phyloP scores from a whole-genome alignment of 805 yeast genomes.

The Zygosaccharomyces bisporus region DNA sequence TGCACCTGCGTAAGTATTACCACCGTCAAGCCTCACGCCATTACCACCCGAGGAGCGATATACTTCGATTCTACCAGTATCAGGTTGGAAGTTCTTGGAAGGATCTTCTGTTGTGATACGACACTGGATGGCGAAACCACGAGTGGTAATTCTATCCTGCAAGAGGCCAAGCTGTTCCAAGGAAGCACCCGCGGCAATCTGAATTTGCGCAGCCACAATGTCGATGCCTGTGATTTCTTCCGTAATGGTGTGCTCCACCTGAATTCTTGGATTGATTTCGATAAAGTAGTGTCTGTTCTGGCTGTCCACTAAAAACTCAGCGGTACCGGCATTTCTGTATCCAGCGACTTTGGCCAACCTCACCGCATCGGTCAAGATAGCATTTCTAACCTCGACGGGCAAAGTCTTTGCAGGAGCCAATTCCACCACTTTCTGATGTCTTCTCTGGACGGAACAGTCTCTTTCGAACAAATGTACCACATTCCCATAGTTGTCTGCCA shows the following conservation, averaged over 20 bases:
- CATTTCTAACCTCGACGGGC: constrained; percentile 79
- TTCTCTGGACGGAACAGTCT: constrained; percentile 99
- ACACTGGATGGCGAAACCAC: constrained; percentile 98
- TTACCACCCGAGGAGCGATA: constrained; percentile 99
- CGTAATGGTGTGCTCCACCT: constrained; percentile 97
- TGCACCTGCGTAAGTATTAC: constrained; percentile 96
- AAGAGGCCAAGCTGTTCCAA: constrained; percentile 85
- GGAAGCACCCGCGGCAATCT: constrained; percentile 97
- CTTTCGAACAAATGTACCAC: constrained; percentile 95
- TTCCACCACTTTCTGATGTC: constrained; percentile 98
- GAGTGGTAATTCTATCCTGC: constrained; percentile 90
- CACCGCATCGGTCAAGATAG: constrained; percentile 92
- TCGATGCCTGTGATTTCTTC: constrained; percentile 99
- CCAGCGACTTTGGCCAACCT: constrained; percentile 82
- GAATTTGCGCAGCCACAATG: constrained; percentile 96
- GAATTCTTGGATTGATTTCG: constrained; percentile 97
- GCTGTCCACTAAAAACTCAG: constrained; percentile 90
- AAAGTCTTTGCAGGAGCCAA: constrained; percentile 95
- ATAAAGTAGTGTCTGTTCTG: constrained; percentile 95
- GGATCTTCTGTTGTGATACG: constrained; percentile 99
- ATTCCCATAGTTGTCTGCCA: constrained; percentile 92
- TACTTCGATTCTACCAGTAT: constrained; percentile 96
- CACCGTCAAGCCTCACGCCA: constrained; percentile 98
- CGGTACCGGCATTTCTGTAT: constrained; percentile 97
- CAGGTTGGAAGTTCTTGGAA: constrained; percentile 93